phyloP scores from a whole-genome alignment of 345 rosid species.

The Moricandia arvensis region DNA sequence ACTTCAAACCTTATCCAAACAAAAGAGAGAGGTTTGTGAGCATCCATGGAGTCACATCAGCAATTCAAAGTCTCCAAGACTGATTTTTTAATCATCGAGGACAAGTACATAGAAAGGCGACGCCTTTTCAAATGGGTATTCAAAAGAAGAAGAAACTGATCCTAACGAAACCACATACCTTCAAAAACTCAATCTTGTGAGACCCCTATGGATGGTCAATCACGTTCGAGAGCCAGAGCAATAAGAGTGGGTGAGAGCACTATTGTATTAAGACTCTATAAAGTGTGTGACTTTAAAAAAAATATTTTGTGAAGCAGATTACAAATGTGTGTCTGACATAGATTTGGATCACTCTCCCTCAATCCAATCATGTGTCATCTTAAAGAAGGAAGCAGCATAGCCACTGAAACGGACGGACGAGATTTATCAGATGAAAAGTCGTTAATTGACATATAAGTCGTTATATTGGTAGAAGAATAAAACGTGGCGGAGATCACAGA shows the following conservation, averaged over 20 bases:
- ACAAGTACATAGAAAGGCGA: conserved; percentile 9
- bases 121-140: conserved; percentile 14
- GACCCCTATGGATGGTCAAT: conserved; percentile 7
- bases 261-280: background rate
- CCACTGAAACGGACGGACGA: conserved; percentile 34
- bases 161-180: conserved; percentile 25
- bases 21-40: background rate
- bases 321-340: conserved; percentile 36
- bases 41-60: background rate
- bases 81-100: background rate
- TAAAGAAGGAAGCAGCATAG: conserved; percentile 30
- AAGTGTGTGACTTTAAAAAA: background rate
- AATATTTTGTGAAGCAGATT: conserved; percentile 26
- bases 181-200: background rate
- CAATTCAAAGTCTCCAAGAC: background rate
- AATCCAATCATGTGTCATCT: conserved; percentile 25
- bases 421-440: conserved; percentile 30
- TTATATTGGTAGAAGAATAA: conserved; percentile 4
- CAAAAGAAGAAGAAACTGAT: background rate
- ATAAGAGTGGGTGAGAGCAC: background rate
- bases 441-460: background rate
- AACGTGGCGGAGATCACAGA: conserved; percentile 34
- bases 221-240: conserved; percentile 23
- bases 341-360: conserved; percentile 25
- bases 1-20: conserved; percentile 4